A percentile compares a stretch with the other conserved stretches of the same genome.
These are phyloP conservation scores for Leccinum subspadiceum DNA, from an alignment of 1,284 basidiomycete species.

Conservation along the genomic window DNA sequence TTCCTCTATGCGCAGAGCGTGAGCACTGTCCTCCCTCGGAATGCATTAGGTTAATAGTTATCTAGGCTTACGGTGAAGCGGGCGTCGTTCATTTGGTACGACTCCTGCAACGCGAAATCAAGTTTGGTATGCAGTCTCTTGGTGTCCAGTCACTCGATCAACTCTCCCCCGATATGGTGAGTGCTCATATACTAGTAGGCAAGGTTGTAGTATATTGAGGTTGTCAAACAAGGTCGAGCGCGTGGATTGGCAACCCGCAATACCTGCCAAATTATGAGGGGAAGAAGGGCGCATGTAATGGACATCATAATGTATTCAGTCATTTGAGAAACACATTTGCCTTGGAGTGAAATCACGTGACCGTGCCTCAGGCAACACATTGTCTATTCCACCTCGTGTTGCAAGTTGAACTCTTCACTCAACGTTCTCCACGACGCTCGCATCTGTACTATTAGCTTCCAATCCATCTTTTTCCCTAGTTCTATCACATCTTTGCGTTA, in stretches of 20 bases:
- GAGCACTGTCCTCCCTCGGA: slow-evolving; percentile 25
- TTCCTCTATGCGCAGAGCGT: slow-evolving; percentile 92
- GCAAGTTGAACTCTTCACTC: slow-evolving; percentile 11
- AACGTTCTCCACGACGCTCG: slow-evolving; percentile 4
- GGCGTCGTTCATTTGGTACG: slow-evolving; percentile 76
- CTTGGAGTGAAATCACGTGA: slow-evolving; percentile 25
- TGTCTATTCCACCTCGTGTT: slow-evolving; percentile 10
- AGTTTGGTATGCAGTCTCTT: slow-evolving; percentile 75
- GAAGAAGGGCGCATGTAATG: not conserved
- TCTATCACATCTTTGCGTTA: not conserved
- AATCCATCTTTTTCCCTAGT: not conserved
- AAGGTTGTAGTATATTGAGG: slow-evolving; percentile 43
- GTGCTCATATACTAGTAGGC: slow-evolving; percentile 8
- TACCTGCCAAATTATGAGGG: slow-evolving; percentile 21
- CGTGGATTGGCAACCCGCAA: slow-evolving; percentile 61
- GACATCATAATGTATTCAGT: not conserved
- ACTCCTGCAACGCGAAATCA: slow-evolving; percentile 81
- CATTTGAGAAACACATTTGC: not conserved
- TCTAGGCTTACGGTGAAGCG: slow-evolving; percentile 76
- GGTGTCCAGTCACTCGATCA: slow-evolving; percentile 73
- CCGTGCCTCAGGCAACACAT: slow-evolving; percentile 3
- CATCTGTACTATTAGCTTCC: not conserved
- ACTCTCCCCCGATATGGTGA: slow-evolving; percentile 78
- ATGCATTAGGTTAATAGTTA: slow-evolving; percentile 6
- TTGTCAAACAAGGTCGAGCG: slow-evolving; percentile 60